Evolutionary conservation across 352 stramenopile genomes (phyloP), one percentile per base, ranked within the genome.

Genomic region (Globisporangium lucens): DNA sequence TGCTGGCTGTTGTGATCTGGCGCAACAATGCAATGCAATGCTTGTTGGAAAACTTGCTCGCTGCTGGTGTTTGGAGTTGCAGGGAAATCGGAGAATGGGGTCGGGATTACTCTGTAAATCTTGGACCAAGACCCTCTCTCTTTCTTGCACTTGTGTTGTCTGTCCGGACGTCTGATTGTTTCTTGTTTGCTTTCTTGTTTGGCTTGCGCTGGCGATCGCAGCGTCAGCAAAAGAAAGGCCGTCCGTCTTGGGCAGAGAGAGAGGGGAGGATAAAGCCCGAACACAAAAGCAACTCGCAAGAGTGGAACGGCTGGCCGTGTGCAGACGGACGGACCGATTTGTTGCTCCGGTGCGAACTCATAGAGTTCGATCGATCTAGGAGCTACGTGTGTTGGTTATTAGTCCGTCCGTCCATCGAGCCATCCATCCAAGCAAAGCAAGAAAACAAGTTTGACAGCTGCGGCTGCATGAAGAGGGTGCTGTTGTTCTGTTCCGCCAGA

Each of bases 21-120:
- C 15, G 29, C 29, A 59, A 59, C 53, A 59, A 59, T 43, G 53
- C 53, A 59, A 59, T 59, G 53, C 53, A 58, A 43, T 59, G 53
- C 53, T 58, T 38, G 52, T 38, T 38, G 27, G 52, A 17, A 13
- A 17, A 43, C 10, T 43, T 17, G 10, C 13, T 60, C 22, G 55
- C 9, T n/a, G n/a, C 27, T 56, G 49, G 20, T 56, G 49, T 30
- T 4, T 56, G 20, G 27, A 20, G 53, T 38, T n/a, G 20, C 27
- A 22, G 6, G 55, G 55, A 43, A 60, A 43, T 60, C 36, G 55
- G 55, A 24, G 55, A 60, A 60, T 60, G 55, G 38, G 38, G 4
- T 47, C 38, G 38, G 38, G 38, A 47, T 47, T 20, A 60, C 29
- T 27, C 15, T 36, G 53, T 58, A 29, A 29, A 43, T 60, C 55